Evolutionary conservation across 1,139 yeast species (phyloP), one percentile per base, ranked within the genome.

Genomic region (Chernovozyma aurita): DNA sequence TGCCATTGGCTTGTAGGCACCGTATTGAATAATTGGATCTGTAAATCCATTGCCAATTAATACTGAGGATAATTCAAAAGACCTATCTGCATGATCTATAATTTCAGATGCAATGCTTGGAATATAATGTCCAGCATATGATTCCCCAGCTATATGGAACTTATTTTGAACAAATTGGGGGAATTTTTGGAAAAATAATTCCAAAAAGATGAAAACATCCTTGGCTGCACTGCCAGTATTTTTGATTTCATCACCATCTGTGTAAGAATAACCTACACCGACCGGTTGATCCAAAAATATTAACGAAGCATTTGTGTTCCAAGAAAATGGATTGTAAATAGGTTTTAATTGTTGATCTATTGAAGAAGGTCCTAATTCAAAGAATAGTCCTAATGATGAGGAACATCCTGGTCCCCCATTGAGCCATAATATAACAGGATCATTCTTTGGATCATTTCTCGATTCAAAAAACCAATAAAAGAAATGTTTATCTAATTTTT

Each of bases 221-320:
- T 74, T 72, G 24, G 85, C 90, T 25, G 92, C 92, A 39, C 85
- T 73, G 14, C 75, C 78, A 33, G 92, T 81, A 47, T 73, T 70
- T 22, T 70, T 62, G 26, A 85, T 78, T 26, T 65, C 63, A 29
- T 74, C 74, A 17, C 73, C 69, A 17, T 70, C 72, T 26, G 85
- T 75, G 56, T 80, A 81, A 2, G 94, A 83, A 57, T 78, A 85
- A 15, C 95, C 95, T 35, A 85, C 95, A 44, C 87, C 86, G 37
- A 88, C 95, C 2, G 97, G 97, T 63, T 88, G 97, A 61, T 90
- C 97, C 52, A 90, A 74, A 70, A 85, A 90, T 54, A 90, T 85
- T 29, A 88, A 92, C 14, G 92, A 77, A 18, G 97, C 96, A 53
- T 87, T 87, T 47, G 76, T 69, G 62, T 87, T 88, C 96, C 96